These are phyloP conservation scores for Acorus gramineus DNA, from an alignment of 106 monocot genomes.

Conservation along the genomic window DNA sequence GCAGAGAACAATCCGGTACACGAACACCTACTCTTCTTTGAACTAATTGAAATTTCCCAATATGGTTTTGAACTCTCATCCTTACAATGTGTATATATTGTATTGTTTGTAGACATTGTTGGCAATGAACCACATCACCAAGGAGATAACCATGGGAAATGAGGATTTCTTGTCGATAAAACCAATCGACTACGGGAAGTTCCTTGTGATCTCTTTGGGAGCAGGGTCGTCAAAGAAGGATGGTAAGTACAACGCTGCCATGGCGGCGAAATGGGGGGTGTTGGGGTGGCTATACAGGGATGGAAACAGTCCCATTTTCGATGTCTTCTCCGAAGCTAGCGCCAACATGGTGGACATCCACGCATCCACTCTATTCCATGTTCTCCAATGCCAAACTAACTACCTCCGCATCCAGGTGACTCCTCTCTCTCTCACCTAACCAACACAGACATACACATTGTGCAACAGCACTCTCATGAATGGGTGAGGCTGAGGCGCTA, in stretches of 20 bases:
- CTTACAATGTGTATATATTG: too few species aligned
- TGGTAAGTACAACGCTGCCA: conserved; percentile 15
- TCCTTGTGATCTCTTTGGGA: conserved; percentile 29
- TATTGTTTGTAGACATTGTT: conserved; percentile 10
- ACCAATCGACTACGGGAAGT: conserved; percentile 14
- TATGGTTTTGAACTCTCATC: too few species aligned
- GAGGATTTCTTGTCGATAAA: neutral
- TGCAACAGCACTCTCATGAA: too few species aligned
- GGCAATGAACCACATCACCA: conserved; percentile 11
- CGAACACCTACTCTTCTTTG: too few species aligned
- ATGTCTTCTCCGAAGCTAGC: conserved; percentile 24
- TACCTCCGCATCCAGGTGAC: conserved; percentile 48
- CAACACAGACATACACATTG: too few species aligned
- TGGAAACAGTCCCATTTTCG: conserved; percentile 18
- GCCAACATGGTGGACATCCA: conserved; percentile 50
- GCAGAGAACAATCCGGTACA: conserved; percentile 5
- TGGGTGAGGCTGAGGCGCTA: too few species aligned
- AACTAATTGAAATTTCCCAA: neutral
- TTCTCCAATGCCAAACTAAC: conserved; percentile 12
- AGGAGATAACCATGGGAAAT: conserved; percentile 11
- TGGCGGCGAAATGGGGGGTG: conserved; percentile 25
- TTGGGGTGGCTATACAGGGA: conserved; percentile 20
- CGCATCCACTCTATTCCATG: conserved; percentile 26
- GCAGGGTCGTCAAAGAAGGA: conserved; percentile 21
- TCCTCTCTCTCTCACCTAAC: too few species aligned